Base-by-base conservation (phyloP, 2,329 filamentous ascomycete genomes). In the Lasiodiplodia theobromae region DNA sequence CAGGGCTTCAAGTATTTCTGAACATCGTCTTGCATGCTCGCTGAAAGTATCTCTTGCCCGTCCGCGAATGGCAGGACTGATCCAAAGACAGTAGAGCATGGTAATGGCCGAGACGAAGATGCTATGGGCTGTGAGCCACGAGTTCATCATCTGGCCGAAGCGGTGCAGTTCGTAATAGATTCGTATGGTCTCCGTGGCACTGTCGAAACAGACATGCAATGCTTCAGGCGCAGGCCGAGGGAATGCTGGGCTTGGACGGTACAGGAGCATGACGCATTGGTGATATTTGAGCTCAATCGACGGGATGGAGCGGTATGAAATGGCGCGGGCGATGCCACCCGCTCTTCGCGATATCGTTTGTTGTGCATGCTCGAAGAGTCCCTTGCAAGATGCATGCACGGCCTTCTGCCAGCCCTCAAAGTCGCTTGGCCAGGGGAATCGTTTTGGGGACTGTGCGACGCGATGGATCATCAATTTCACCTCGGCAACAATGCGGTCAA, bases 171-270 rank as follows among this genome's bases (percentile, higher is more conserved):
- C 76, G 2, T 82, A 79, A 54, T 82, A 82, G 0, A 83, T 70
- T 2, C 75, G 74, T 12, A 87, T 78, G 5, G 78, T 78, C 21
- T 81, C 75, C 2, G 79, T 72, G 0, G 85, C 81, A 47, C 83
- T 84, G 1, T 77, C 72, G 49, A 84, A 82, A 44, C 85, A 87
- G 16, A 77, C 73, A 0, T 73, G 69, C 0, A 86, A 72, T 0
- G 79, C 73, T 2, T 81, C 78, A 2, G 77, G 74, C 0, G 82
- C 77, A 0, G 86, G 85, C 1, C 81, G 81, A 0, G 84, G 84
- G 28, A 87, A 85, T 0, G 81, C 83, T 0, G 86, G 86, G 44
- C 83, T 87, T 0, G 86, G 85, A 2, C 85, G 79, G 4, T 87
- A 71, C 0, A 87, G 72, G 0, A 87, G 75, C 76, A 87, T 83